These are phyloP conservation scores for Musa troglodytarum DNA, from an alignment of 176 grass and related monocot genomes.

Conservation along the genomic window DNA sequence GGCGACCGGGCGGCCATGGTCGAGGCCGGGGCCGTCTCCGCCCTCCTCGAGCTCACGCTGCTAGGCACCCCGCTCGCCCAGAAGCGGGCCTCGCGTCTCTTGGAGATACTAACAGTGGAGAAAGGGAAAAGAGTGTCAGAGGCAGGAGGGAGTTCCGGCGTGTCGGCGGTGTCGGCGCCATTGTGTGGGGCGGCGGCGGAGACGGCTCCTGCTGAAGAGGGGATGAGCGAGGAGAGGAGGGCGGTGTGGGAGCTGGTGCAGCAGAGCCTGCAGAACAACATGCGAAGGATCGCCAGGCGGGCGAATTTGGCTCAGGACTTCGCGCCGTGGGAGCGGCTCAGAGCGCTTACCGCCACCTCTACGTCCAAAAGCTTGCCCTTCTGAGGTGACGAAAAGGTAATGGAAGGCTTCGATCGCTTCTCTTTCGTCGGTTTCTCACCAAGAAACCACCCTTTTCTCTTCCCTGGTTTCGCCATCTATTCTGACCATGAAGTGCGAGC, in stretches of 20 bases:
- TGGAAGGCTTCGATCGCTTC: neutral
- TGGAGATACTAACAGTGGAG: slow-evolving; percentile 58
- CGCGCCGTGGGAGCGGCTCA: slow-evolving; percentile 38
- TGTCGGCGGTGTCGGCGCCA: slow-evolving; percentile 58
- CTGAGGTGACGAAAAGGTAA: slow-evolving; percentile 18
- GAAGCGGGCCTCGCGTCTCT: slow-evolving; percentile 78
- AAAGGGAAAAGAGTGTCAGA: slow-evolving; percentile 68
- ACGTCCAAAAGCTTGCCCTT: slow-evolving; percentile 97
- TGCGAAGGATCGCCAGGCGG: slow-evolving; percentile 66
- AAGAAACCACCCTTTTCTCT: neutral
- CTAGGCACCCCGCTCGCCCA: slow-evolving; percentile 75
- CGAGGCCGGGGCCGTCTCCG: slow-evolving; percentile 56
- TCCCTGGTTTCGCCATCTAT: too few relatives aligned
- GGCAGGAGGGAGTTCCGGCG: slow-evolving; percentile 3
- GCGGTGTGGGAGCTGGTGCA: slow-evolving; percentile 85
- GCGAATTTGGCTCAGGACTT: slow-evolving; percentile 61
- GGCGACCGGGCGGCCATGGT: slow-evolving; percentile 55
- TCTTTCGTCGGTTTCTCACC: neutral
- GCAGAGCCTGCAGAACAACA: slow-evolving; percentile 91
- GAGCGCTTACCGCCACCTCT: slow-evolving; percentile 44
- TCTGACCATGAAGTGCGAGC: too few relatives aligned
- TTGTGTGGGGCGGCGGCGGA: slow-evolving; percentile 11
- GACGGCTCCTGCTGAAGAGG: slow-evolving; percentile 3
- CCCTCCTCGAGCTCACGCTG: slow-evolving; percentile 80
- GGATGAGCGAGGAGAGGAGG: slow-evolving; percentile 70